phyloP scores from a whole-genome alignment of 768 basidiomycete genomes.

The Rubroboletus satanas region DNA sequence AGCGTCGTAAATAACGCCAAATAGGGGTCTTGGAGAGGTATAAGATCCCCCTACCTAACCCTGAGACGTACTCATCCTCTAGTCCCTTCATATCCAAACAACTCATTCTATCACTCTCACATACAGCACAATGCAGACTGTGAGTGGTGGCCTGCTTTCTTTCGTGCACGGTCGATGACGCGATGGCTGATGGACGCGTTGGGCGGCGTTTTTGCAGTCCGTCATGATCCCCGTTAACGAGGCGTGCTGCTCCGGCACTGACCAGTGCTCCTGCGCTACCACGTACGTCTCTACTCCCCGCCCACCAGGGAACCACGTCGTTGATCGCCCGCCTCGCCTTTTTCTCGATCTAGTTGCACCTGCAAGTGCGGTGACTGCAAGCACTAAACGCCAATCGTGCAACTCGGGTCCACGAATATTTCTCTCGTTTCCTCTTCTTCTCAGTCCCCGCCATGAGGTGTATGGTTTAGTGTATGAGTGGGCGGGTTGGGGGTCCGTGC shows the following conservation, averaged over 20 bases:
- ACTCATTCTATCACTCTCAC: not conserved
- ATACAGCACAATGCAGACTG: slow-evolving; percentile 17
- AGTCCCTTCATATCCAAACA: not conserved
- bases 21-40: not conserved
- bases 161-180: not conserved
- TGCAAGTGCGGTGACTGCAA: slow-evolving; percentile 18
- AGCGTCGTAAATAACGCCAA: not conserved
- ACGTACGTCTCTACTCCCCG: not conserved
- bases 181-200: not conserved
- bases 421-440: not conserved
- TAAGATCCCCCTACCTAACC: not conserved
- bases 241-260: slow-evolving; percentile 10
- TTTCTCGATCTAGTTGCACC: slow-evolving; percentile 1
- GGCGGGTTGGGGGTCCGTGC: too few species aligned
- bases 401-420: too few species aligned
- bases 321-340: not conserved
- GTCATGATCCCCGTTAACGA: slow-evolving; percentile 6
- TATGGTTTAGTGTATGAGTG: not conserved
- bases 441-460: not conserved
- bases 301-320: not conserved
- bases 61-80: not conserved
- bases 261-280: slow-evolving; percentile 5
- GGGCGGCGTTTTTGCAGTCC: not conserved
- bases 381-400: not conserved
- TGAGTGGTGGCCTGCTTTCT: slow-evolving; percentile 1